Evolutionary conservation across 495 filamentous ascomycete genomes (phyloP).

Genomic region (Amorphotheca resinae): DNA sequence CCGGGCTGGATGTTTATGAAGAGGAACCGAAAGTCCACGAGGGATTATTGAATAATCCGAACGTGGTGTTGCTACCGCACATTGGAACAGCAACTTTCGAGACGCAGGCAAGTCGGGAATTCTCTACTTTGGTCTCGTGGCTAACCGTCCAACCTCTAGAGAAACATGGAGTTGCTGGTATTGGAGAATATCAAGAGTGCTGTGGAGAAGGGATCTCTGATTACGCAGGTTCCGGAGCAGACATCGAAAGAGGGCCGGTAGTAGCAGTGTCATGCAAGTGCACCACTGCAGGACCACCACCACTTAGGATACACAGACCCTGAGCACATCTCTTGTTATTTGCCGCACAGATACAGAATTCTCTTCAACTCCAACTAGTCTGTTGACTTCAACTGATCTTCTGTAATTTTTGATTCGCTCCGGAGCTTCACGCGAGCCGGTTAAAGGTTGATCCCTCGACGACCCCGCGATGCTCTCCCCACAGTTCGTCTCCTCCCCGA

Average conservation of each 20-base stretch:
- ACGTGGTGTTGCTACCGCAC: constrained; percentile 54
- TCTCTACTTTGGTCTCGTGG: constrained; percentile 22
- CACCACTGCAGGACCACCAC: no score
- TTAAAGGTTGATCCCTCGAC: no score
- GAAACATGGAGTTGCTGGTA: constrained; percentile 64
- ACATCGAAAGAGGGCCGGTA: neutral
- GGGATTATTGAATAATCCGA: constrained; percentile 46
- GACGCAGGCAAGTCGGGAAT: constrained; percentile 47
- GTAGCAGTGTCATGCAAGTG: no score
- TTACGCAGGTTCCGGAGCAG: constrained; percentile 64
- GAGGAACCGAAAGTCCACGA: constrained; percentile 54
- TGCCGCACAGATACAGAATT: no score
- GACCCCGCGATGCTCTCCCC: no score
- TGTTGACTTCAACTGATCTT: no score
- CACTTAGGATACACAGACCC: no score
- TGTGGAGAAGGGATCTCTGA: constrained; percentile 48
- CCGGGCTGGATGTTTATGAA: constrained; percentile 57
- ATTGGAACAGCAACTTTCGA: constrained; percentile 54
- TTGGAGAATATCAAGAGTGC: constrained; percentile 54
- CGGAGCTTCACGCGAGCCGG: no score
- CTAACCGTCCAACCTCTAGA: constrained; percentile 25
- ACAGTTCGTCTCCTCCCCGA: no score
- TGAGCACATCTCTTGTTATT: no score
- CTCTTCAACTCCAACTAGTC: no score
- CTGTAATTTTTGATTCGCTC: no score